phyloP scores from a whole-genome alignment of 2,329 filamentous ascomycete species.

The Keithomyces neogunnii region DNA sequence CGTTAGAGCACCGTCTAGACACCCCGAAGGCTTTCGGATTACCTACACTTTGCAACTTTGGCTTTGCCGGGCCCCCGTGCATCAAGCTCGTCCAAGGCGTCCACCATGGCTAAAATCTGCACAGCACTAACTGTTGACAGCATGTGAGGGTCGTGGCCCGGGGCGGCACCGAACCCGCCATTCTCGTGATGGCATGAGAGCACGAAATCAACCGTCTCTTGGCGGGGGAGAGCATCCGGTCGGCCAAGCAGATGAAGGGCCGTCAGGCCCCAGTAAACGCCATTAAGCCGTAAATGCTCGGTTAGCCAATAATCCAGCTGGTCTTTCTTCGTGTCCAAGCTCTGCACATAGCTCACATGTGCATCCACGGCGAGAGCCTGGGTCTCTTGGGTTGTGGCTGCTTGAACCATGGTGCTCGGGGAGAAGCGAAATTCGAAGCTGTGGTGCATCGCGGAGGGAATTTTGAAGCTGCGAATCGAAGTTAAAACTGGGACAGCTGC shows the following conservation, averaged over 20 bases:
- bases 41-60: slow-evolving; percentile 72
- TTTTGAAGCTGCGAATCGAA: too few species aligned
- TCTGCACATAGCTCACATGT: slow-evolving; percentile 90
- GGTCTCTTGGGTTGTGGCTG: slow-evolving; percentile 23
- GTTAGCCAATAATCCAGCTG: slow-evolving; percentile 97
- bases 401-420: slow-evolving; percentile 20
- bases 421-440: background rate
- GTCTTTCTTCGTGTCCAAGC: slow-evolving; percentile 83
- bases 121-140: slow-evolving; percentile 92
- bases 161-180: slow-evolving; percentile 89
- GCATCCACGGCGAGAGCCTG: slow-evolving; percentile 41
- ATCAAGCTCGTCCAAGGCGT: slow-evolving; percentile 80
- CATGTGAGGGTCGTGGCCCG: slow-evolving; percentile 92
- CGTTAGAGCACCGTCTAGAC: slow-evolving; percentile 9
- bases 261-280: slow-evolving; percentile 92
- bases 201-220: slow-evolving; percentile 84
- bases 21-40: slow-evolving; percentile 4
- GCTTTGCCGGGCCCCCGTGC: slow-evolving; percentile 53
- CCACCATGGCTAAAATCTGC: slow-evolving; percentile 80
- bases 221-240: slow-evolving; percentile 72
- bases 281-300: slow-evolving; percentile 90
- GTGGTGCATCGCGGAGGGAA: background rate
- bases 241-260: slow-evolving; percentile 77
- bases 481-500: too few species aligned
- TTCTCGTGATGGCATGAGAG: slow-evolving; percentile 83